phyloP scores from a whole-genome alignment of 768 basidiomycete species.

The Polyporus arcularius region DNA sequence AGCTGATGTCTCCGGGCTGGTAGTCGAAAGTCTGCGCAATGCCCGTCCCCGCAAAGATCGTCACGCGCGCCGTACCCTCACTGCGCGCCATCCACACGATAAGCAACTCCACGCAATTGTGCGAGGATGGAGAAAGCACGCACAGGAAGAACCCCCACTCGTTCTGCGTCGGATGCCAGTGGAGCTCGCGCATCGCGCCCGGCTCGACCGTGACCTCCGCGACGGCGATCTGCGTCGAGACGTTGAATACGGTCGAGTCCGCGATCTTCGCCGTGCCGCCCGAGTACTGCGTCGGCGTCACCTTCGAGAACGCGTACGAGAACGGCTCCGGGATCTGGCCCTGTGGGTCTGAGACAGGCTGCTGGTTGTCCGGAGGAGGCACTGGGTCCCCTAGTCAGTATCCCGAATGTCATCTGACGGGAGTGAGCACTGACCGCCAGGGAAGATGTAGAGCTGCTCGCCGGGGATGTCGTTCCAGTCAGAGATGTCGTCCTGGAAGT shows the following conservation, averaged over 20 bases:
- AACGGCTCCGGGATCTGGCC: constrained; percentile 44
- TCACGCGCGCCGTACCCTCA: constrained; percentile 54
- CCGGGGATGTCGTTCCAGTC: constrained; percentile 47
- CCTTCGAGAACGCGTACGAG: constrained; percentile 48
- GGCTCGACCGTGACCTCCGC: constrained; percentile 59
- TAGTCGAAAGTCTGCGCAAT: constrained; percentile 61
- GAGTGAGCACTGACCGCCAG: constrained; percentile 34
- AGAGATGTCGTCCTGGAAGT: constrained; percentile 43
- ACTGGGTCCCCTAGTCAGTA: constrained; percentile 20
- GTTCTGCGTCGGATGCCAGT: constrained; percentile 70
- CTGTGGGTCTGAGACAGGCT: constrained; percentile 40
- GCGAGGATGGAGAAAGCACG: constrained; percentile 18
- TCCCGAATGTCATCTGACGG: neutral
- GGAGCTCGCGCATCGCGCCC: constrained; percentile 59
- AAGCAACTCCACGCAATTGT: neutral
- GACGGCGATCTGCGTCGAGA: constrained; percentile 49
- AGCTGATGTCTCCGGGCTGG: constrained; percentile 43
- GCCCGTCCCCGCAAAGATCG: constrained; percentile 52
- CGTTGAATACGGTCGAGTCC: constrained; percentile 51
- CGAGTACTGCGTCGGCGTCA: constrained; percentile 41
- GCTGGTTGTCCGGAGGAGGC: constrained; percentile 38
- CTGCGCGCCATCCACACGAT: constrained; percentile 29
- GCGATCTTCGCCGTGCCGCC: constrained; percentile 54
- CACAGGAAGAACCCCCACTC: constrained; percentile 65
- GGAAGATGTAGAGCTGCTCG: constrained; percentile 55